Percentiles rank a stretch among this genome's conserved stretches.
These are phyloP conservation scores for Phaeosphaeriaceae sp. DNA, from an alignment of 2,329 filamentous ascomycete genomes.

Conservation along the genomic window DNA sequence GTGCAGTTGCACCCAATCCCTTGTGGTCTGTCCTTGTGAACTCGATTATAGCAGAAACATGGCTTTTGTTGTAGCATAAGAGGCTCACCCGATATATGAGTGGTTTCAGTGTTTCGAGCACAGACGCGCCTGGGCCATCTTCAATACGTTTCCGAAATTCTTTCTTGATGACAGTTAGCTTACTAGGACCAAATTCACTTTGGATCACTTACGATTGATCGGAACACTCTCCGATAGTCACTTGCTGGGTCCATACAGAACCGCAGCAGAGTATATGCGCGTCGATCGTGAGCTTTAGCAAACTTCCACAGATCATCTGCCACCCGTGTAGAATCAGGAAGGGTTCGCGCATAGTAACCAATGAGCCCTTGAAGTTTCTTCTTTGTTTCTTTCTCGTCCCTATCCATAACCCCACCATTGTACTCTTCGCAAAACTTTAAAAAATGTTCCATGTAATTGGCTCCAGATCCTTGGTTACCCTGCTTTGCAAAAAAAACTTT, in stretches of 20 bases:
- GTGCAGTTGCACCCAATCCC: constrained; percentile 77
- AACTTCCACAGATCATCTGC: constrained; percentile 85
- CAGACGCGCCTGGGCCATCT: constrained; percentile 64
- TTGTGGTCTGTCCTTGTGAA: constrained; percentile 84
- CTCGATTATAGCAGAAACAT: constrained; percentile 88
- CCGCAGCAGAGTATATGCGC: constrained; percentile 85
- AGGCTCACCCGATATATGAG: constrained; percentile 83
- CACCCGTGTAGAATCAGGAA: constrained; percentile 77
- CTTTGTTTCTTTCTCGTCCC: constrained; percentile 71
- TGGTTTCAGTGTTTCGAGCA: constrained; percentile 81
- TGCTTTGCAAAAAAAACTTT: constrained; percentile 90
- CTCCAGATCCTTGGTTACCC: constrained; percentile 75
- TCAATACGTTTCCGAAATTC: constrained; percentile 86
- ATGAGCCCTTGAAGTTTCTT: constrained; percentile 74
- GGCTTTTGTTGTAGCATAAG: constrained; percentile 91
- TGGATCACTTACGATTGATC: constrained; percentile 65
- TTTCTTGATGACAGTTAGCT: constrained; percentile 55
- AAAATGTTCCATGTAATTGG: constrained; percentile 76
- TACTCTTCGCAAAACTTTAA: constrained; percentile 85
- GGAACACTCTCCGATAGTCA: constrained; percentile 89
- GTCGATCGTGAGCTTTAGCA: constrained; percentile 86
- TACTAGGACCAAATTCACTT: neutral
- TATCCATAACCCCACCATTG: constrained; percentile 83
- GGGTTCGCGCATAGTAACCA: constrained; percentile 72
- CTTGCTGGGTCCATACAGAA: constrained; percentile 84